phyloP scores from a whole-genome alignment of 805 yeast genomes.

The Limtongozyma cylindracea region DNA sequence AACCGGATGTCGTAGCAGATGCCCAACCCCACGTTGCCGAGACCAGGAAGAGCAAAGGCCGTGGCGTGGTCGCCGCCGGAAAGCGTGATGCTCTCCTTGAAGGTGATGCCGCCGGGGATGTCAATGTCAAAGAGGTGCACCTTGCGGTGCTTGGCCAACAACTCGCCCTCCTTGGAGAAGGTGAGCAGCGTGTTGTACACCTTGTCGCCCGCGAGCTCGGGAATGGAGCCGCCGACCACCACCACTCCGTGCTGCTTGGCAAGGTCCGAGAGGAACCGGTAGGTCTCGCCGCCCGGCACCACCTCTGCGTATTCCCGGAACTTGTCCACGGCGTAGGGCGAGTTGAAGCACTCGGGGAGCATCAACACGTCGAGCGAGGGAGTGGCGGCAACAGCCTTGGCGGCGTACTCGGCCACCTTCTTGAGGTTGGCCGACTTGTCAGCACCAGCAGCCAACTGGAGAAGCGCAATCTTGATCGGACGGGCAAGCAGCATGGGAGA shows the following conservation, averaged over 20 bases:
- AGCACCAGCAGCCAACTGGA: conserved; percentile 64
- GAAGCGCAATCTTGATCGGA: conserved; percentile 64
- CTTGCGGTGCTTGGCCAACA: conserved; percentile 76
- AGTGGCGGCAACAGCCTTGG: conserved; percentile 24
- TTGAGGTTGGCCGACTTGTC: conserved; percentile 58
- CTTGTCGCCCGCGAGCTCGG: conserved; percentile 31
- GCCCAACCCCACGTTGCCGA: conserved; percentile 40
- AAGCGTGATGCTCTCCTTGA: conserved; percentile 56
- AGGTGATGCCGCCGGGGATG: conserved; percentile 75
- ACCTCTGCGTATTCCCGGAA: conserved; percentile 73
- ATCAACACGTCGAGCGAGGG: conserved; percentile 41
- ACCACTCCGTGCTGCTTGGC: conserved; percentile 42
- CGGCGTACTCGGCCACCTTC: conserved; percentile 37
- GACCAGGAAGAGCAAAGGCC: conserved; percentile 33
- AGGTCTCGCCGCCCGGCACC: conserved; percentile 56
- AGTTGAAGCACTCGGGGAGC: conserved; percentile 89
- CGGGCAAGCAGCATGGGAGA: too few species aligned
- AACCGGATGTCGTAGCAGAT: conserved; percentile 65
- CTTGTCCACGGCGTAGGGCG: conserved; percentile 76
- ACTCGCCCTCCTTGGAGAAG: conserved; percentile 43
- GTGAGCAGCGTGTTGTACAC: conserved; percentile 51
- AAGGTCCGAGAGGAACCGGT: conserved; percentile 29
- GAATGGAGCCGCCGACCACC: conserved; percentile 81
- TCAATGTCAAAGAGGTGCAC: conserved; percentile 83
- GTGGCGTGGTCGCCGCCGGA: conserved; percentile 70